A percentile compares a stretch with the other conserved stretches of the same genome.
phyloP scores from a whole-genome alignment of 2,329 filamentous ascomycete species.

The Pseudocercospora pini-densiflorae region DNA sequence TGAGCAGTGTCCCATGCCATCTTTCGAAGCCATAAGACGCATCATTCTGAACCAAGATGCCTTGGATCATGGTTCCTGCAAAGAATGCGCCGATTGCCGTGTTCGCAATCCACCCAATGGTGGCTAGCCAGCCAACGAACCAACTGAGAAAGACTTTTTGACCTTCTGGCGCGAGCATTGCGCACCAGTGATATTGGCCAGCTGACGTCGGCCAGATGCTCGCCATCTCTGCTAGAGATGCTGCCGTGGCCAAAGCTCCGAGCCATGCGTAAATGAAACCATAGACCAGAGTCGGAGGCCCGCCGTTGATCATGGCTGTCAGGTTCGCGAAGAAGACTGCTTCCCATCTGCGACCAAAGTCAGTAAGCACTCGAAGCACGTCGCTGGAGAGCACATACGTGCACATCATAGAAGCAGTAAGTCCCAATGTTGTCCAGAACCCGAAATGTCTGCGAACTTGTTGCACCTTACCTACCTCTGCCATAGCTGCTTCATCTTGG shows the following conservation, averaged over 20 bases:
- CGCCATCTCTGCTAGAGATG: slow-evolving; percentile 27
- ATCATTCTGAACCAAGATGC: slow-evolving; percentile 27
- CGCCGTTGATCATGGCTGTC: slow-evolving; percentile 30
- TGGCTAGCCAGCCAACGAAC: slow-evolving; percentile 45
- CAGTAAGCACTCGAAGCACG: neutral
- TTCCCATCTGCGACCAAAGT: slow-evolving; percentile 22
- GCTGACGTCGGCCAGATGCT: slow-evolving; percentile 23
- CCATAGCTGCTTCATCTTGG: slow-evolving; percentile 21
- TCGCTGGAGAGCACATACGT: slow-evolving; percentile 2
- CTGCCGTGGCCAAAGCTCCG: slow-evolving; percentile 21
- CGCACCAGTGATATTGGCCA: slow-evolving; percentile 27
- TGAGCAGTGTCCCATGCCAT: slow-evolving; percentile 36
- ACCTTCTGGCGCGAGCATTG: slow-evolving; percentile 26
- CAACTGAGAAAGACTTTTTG: slow-evolving; percentile 51
- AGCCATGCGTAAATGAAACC: slow-evolving; percentile 28
- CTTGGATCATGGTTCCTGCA: slow-evolving; percentile 30
- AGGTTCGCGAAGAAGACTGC: slow-evolving; percentile 24
- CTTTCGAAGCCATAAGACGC: slow-evolving; percentile 21
- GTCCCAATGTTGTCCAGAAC: slow-evolving; percentile 26
- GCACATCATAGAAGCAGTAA: slow-evolving; percentile 27
- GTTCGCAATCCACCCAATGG: slow-evolving; percentile 39
- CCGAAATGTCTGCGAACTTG: slow-evolving; percentile 20
- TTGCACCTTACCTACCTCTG: slow-evolving; percentile 18
- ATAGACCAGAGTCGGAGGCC: slow-evolving; percentile 29
- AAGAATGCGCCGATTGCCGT: slow-evolving; percentile 24